Evolutionary conservation across 1,139 yeast genomes (phyloP).

Genomic region (Nakaseomyces sp.): DNA sequence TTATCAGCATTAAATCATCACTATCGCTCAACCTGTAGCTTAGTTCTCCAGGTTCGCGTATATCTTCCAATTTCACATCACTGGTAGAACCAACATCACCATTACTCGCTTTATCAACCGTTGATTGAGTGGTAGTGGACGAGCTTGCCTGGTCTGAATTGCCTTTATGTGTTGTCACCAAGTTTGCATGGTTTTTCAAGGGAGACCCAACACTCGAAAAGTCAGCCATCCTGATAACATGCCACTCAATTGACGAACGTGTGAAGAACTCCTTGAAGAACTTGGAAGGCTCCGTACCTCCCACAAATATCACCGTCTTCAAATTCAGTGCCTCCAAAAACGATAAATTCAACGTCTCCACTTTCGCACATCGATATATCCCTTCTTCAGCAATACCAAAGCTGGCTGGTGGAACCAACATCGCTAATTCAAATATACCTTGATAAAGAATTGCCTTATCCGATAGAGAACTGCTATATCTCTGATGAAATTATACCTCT

Average conservation of each 20-base stretch:
- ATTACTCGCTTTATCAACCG: not conserved
- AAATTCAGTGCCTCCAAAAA: slow-evolving; percentile 50
- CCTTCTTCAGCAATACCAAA: slow-evolving; percentile 74
- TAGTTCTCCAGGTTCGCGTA: not conserved
- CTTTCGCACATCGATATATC: slow-evolving; percentile 35
- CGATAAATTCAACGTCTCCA: slow-evolving; percentile 24
- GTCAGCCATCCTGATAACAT: slow-evolving; percentile 24
- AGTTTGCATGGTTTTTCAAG: slow-evolving; percentile 7
- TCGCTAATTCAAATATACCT: slow-evolving; percentile 19
- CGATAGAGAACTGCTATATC: no score
- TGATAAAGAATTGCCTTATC: no score
- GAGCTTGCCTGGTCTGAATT: not conserved
- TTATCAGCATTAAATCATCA: slow-evolving; percentile 68
- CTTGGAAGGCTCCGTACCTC: slow-evolving; percentile 65
- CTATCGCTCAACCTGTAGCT: slow-evolving; percentile 27
- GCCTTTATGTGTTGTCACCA: slow-evolving; percentile 4
- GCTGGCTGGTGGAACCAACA: slow-evolving; percentile 74
- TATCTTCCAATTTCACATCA: not conserved
- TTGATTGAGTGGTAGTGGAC: not conserved
- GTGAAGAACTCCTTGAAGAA: slow-evolving; percentile 30
- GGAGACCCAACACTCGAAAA: slow-evolving; percentile 21
- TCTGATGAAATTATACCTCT: no score
- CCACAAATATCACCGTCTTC: slow-evolving; percentile 51
- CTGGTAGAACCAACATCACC: not conserved
- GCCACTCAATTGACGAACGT: slow-evolving; percentile 28